A percentile compares a stretch with the other conserved stretches of the same genome.
These are phyloP conservation scores for Aspergillus ochraceoroseus DNA, from an alignment of 2,329 filamentous ascomycete genomes.

Conservation along the genomic window DNA sequence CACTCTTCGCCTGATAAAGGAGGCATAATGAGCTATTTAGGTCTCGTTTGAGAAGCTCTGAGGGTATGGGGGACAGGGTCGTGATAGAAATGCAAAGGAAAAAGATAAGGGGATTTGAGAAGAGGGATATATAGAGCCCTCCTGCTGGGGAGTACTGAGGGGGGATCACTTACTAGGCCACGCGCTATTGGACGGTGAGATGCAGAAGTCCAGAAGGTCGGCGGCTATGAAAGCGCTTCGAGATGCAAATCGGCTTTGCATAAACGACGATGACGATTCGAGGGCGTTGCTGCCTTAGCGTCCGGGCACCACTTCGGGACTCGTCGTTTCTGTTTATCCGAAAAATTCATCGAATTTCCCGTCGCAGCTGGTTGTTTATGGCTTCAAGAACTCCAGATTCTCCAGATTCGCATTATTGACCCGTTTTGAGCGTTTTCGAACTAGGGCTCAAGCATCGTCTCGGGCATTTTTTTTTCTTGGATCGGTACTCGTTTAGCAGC, in stretches of 20 bases:
- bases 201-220: slow-evolving; percentile 17
- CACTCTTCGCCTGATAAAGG: slow-evolving; percentile 45
- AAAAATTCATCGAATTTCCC: slow-evolving; percentile 34
- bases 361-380: too few relatives aligned
- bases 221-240: slow-evolving; percentile 23
- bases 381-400: too few relatives aligned
- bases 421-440: background rate
- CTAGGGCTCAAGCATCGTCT: background rate
- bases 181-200: slow-evolving; percentile 10
- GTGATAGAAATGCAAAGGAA: background rate
- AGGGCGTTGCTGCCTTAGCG: slow-evolving; percentile 3
- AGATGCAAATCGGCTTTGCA: slow-evolving; percentile 15
- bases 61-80: slow-evolving; percentile 2
- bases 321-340: slow-evolving; percentile 30
- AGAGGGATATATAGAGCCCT: too few relatives aligned
- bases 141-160: too few relatives aligned
- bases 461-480: background rate
- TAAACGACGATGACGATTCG: slow-evolving; percentile 15
- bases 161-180: slow-evolving; percentile 17
- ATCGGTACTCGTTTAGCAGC: too few relatives aligned
- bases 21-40: slow-evolving; percentile 39
- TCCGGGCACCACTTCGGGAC: slow-evolving; percentile 7
- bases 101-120: too few relatives aligned
- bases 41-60: slow-evolving; percentile 7
- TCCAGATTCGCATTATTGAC: too few relatives aligned